phyloP scores from a whole-genome alignment of 148 eudicot genomes.

The Vaccinium macrocarpon region DNA sequence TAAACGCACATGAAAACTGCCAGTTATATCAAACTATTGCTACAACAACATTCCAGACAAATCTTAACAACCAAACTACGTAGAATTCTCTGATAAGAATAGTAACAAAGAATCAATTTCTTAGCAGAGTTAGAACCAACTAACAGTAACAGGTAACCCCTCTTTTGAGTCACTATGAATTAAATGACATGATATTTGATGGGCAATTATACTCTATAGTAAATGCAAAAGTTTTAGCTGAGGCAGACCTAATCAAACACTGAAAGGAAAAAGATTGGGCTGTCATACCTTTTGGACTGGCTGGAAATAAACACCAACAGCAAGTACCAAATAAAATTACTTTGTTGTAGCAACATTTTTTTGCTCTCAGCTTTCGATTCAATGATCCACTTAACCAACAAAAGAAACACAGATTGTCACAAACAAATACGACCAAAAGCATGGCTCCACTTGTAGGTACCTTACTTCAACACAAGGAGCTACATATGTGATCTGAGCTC shows the following conservation, averaged over 20 bases:
- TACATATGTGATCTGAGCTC: conserved; percentile 67
- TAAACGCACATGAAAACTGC: not conserved
- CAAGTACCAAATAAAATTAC: not conserved
- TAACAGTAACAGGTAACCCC: not conserved
- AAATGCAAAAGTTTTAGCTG: too few relatives aligned
- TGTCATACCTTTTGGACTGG: too few relatives aligned
- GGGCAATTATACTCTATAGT: too few relatives aligned
- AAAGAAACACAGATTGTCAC: not conserved
- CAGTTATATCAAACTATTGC: too few relatives aligned
- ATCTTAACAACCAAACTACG: not conserved
- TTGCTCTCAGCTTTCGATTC: not conserved
- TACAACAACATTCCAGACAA: not conserved
- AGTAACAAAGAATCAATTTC: not conserved
- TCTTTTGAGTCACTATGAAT: not conserved
- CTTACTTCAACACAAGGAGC: conserved; percentile 59
- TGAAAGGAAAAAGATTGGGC: too few relatives aligned
- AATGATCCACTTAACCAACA: not conserved
- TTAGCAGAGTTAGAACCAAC: not conserved
- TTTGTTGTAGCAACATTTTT: not conserved
- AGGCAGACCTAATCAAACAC: too few relatives aligned
- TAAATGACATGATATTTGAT: too few relatives aligned
- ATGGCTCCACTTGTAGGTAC: conserved; percentile 31
- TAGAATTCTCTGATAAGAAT: not conserved
- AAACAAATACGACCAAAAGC: not conserved
- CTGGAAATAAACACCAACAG: too few relatives aligned